phyloP scores from a whole-genome alignment of 805 yeast genomes.

The Kockiozyma suomiensis region DNA sequence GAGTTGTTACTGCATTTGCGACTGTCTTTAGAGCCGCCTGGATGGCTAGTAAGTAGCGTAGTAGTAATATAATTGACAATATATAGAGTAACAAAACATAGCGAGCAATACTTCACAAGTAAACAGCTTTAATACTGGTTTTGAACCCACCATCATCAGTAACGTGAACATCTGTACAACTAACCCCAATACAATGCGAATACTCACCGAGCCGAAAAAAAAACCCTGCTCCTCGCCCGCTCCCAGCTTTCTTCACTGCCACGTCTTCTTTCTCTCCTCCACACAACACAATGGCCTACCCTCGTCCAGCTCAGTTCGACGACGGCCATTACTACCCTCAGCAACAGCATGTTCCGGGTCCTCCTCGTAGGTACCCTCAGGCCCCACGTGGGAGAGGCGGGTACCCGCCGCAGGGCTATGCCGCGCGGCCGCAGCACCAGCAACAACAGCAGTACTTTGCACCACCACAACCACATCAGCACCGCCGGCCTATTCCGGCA shows the following conservation, averaged over 20 bases:
- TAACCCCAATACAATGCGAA: background rate
- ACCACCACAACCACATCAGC: background rate
- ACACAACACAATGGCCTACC: slow-evolving; percentile 10
- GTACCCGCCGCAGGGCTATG: background rate
- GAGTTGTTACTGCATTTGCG: slow-evolving; percentile 4
- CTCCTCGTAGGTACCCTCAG: background rate
- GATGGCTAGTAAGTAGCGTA: background rate
- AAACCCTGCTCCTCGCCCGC: background rate
- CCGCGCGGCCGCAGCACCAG: background rate
- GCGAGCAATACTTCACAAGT: too few species aligned
- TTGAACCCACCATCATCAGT: too few species aligned
- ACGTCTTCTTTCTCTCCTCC: background rate
- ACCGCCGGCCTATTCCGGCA: slow-evolving; percentile 6
- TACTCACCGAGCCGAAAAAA: background rate
- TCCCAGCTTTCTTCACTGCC: background rate
- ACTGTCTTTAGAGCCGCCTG: slow-evolving; percentile 10
- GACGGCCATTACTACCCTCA: background rate
- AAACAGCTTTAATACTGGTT: background rate
- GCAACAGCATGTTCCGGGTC: slow-evolving; percentile 1
- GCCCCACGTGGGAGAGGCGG: slow-evolving; percentile 6
- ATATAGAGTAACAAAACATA: too few species aligned
- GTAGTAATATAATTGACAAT: too few species aligned
- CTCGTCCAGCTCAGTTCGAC: slow-evolving; percentile 13
- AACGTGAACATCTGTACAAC: too few species aligned
- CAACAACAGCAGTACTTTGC: background rate